These are phyloP conservation scores for Paramecium tetraurelia DNA, from an alignment of 73 alveolate species.

Conservation along the genomic window DNA sequence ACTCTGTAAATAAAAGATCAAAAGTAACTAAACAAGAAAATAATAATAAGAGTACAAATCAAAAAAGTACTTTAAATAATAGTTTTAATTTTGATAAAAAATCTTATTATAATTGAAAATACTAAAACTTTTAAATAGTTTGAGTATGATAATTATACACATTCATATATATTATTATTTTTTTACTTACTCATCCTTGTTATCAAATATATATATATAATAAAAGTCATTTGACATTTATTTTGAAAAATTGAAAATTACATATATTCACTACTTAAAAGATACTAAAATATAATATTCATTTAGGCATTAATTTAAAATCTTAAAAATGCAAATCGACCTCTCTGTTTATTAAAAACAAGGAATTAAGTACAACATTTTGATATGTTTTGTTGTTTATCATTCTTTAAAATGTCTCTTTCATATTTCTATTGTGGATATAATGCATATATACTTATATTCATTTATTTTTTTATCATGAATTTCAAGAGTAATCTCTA, in stretches of 20 bases:
- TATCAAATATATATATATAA: not conserved
- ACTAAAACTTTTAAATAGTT: not conserved
- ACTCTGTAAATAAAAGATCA: conserved; percentile 27
- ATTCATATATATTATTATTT: not conserved
- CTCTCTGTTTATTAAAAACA: not conserved
- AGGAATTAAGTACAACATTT: not conserved
- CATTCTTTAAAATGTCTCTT: not conserved
- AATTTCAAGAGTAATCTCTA: not conserved
- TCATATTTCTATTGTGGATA: not conserved
- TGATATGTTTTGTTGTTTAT: not conserved
- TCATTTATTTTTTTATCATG: not conserved
- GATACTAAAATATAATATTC: not conserved
- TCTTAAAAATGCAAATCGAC: not conserved
- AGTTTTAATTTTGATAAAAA: conserved; percentile 47
- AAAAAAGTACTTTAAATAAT: conserved; percentile 28
- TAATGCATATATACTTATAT: not conserved
- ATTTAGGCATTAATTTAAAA: not conserved
- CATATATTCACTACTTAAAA: not conserved
- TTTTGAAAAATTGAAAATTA: too few species aligned
- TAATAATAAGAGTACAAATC: not conserved
- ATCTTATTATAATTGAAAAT: conserved; percentile 30
- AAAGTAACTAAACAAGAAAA: not conserved
- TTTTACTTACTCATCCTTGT: not conserved
- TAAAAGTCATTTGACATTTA: too few species aligned
- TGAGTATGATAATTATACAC: not conserved